These are phyloP conservation scores for Lactarius sanguifluus DNA, from an alignment of 768 basidiomycete genomes.

Conservation along the genomic window DNA sequence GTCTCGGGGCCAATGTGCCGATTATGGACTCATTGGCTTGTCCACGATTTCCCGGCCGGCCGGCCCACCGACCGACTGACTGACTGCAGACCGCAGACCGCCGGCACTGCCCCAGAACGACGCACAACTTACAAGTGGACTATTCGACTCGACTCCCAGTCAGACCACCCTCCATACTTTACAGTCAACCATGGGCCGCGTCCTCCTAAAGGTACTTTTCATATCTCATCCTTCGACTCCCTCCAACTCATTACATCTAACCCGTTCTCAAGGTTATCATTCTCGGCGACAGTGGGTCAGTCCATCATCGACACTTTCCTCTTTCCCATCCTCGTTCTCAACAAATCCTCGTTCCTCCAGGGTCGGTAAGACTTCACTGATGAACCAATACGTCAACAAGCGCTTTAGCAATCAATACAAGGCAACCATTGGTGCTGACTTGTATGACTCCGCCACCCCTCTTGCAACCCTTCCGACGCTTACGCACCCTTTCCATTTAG, in stretches of 20 bases:
- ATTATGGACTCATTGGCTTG: not conserved
- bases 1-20: not conserved
- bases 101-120: not conserved
- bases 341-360: conserved; percentile 42
- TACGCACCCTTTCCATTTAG: conserved; percentile 40
- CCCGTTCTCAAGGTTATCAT: conserved; percentile 80
- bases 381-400: conserved; percentile 99
- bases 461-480: conserved; percentile 19
- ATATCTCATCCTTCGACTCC: not conserved
- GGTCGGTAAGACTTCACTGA: conserved; percentile 98
- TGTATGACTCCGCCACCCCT: conserved; percentile 54
- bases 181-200: conserved; percentile 65
- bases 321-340: conserved; percentile 19
- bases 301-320: conserved; percentile 29
- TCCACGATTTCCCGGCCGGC: not conserved
- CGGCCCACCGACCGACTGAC: not conserved
- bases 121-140: not conserved
- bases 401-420: conserved; percentile 99
- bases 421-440: conserved; percentile 97
- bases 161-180: conserved; percentile 28
- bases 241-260: conserved; percentile 23
- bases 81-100: not conserved
- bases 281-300: conserved; percentile 94
- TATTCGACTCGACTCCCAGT: conserved; percentile 2
- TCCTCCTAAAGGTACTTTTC: conserved; percentile 72